Conservation (phyloP, 2,329 filamentous ascomycete genomes). For the Botrytis medusae region DNA sequence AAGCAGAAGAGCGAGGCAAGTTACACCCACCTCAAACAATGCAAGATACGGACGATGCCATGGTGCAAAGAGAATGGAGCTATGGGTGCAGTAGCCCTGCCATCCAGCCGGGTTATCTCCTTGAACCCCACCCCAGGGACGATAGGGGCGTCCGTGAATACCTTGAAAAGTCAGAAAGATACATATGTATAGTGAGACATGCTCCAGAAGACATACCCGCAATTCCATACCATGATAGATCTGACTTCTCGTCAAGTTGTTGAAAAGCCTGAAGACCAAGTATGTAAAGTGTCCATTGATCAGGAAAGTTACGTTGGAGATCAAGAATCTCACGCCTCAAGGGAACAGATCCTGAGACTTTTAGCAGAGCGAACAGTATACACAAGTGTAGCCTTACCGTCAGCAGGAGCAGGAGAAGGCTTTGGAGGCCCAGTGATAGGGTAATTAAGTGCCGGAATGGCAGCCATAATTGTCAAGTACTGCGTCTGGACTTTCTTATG, state of each 20-base stretch:
- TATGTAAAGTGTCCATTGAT: constrained; percentile 75
- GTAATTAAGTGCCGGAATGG: constrained; percentile 29
- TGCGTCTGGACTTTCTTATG: not conserved
- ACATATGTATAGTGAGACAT: constrained; percentile 38
- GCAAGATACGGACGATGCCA: constrained; percentile 84
- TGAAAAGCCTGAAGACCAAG: constrained; percentile 68
- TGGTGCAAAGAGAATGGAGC: constrained; percentile 70
- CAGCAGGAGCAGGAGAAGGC: constrained; percentile 25
- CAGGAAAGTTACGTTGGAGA: constrained; percentile 56
- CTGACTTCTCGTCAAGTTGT: constrained; percentile 63
- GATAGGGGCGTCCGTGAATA: constrained; percentile 75
- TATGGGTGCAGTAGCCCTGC: constrained; percentile 68
- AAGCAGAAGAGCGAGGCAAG: not conserved
- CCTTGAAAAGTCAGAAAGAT: constrained; percentile 43
- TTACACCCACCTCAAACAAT: constrained; percentile 52
- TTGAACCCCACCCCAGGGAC: constrained; percentile 54
- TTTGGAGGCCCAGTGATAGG: constrained; percentile 30
- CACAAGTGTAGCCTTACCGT: constrained; percentile 23
- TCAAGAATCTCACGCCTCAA: constrained; percentile 66
- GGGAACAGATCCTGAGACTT: constrained; percentile 34
- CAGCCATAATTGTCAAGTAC: not conserved
- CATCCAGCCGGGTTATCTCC: constrained; percentile 41
- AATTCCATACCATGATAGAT: constrained; percentile 76
- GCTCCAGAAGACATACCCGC: constrained; percentile 52
- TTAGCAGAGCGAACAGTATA: constrained; percentile 4